Percentiles rank a stretch among this genome's conserved stretches.
These are phyloP conservation scores for Cryptococcus hybrid DNA, from an alignment of 1,284 basidiomycete species.

Conservation along the genomic window DNA sequence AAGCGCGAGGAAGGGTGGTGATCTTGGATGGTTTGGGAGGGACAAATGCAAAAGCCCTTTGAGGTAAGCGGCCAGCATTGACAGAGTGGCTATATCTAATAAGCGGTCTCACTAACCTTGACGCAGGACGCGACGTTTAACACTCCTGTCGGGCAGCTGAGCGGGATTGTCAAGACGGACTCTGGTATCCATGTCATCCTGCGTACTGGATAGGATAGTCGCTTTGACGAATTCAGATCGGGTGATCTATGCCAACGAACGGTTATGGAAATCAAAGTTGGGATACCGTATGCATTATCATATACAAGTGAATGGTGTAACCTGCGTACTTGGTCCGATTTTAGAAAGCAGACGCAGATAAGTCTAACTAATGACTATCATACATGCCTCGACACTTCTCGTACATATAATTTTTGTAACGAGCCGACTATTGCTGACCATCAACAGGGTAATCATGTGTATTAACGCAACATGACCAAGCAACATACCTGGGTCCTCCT, in stretches of 20 bases:
- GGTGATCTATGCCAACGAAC: too few species aligned
- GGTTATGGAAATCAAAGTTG: not conserved
- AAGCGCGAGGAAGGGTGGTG: conserved; percentile 73
- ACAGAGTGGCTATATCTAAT: too few species aligned
- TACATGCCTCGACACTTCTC: not conserved
- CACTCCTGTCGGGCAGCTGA: conserved; percentile 76
- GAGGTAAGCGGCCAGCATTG: conserved; percentile 55
- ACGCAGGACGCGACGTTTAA: conserved; percentile 72
- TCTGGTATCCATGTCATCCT: conserved; percentile 96
- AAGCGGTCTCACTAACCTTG: too few species aligned
- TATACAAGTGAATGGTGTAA: not conserved
- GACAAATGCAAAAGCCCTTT: conserved; percentile 98
- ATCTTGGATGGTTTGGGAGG: conserved; percentile 81
- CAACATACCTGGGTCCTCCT: too few species aligned
- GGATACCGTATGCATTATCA: not conserved
- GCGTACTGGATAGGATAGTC: conserved; percentile 72
- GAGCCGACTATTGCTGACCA: not conserved
- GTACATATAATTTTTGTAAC: not conserved
- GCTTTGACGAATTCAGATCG: too few species aligned
- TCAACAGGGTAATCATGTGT: too few species aligned
- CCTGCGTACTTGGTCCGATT: not conserved
- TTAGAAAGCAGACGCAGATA: not conserved
- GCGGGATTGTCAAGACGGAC: conserved; percentile 83
- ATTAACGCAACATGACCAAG: too few species aligned
- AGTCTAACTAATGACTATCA: not conserved